Evolutionary conservation across 169 alveolate species (phyloP), one percentile per base, ranked within the genome.

Genomic region (Plasmodium sp.): DNA sequence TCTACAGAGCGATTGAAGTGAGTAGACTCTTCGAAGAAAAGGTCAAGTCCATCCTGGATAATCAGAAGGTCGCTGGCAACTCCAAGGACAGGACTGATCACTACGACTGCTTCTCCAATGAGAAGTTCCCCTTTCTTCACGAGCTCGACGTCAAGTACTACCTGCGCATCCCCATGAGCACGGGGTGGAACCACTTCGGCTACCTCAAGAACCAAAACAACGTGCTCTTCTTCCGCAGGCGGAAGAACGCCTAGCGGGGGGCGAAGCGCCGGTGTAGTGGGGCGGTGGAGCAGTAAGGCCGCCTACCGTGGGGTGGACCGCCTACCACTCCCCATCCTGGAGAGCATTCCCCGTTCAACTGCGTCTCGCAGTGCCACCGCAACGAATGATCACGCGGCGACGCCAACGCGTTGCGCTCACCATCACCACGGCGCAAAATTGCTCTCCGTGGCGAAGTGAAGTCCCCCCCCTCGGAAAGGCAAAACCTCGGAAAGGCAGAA

Each of bases 111-210:
- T 75, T 54, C 43, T 75, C 93, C 2, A 77, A 75, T 54, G 93
- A 86, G 7, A 86, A 79, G 39, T 75, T 51, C 31, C 93, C 93
- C 41, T 86, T 75, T 27, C 48, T 86, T 10, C 93, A 77, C 81
- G 93, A 86, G 48, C 81, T 86, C 79, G 93, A 86, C 43, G 93
- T 86, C 10, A 86, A 86, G 81, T 86, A 86, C 31, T 86, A 86
- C 72, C 86, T 86, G 39, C 84, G 85, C 22, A 86, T 86, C 0
- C 93, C 93, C 22, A 86, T 86, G 93, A 86, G 93, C 48, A 86
- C 93, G 45, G 93, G 93, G 81, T 86, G 93, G 93, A 86, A 86
- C 71, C 93, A 86, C 81, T 86, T 86, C 31, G 84, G 86, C 45
- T 86, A 86, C 67, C 45, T 86, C 33, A 86, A 86, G n/a, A 86